Conservation (phyloP, 2,329 filamentous ascomycete genomes). For the Didymella sp. region DNA sequence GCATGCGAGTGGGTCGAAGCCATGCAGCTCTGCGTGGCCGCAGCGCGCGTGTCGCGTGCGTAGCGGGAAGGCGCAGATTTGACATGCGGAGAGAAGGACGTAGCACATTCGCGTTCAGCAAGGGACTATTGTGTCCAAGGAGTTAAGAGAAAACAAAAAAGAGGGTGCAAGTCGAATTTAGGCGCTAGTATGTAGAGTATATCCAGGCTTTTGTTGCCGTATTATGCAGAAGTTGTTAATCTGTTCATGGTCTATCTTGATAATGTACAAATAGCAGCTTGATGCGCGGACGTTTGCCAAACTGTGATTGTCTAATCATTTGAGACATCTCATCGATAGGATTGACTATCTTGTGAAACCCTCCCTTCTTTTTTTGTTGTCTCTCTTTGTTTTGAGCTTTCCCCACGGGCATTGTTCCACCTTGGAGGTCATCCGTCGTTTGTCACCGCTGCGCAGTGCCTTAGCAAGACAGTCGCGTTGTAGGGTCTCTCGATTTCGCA, state of each 20-base stretch:
- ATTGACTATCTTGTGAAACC: neutral
- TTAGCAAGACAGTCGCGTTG: neutral
- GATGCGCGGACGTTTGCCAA: neutral
- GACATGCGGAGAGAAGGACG: conserved; percentile 33
- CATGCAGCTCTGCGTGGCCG: conserved; percentile 29
- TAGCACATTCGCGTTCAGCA: conserved; percentile 31
- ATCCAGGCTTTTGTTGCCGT: neutral
- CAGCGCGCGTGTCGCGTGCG: conserved; percentile 31
- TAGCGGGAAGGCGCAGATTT: conserved; percentile 23
- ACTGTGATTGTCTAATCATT: neutral
- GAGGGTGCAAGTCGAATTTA: no score
- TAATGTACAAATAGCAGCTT: neutral
- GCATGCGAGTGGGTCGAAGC: conserved; percentile 28
- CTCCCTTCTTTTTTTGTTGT: neutral
- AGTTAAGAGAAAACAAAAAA: neutral
- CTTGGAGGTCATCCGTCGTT: neutral
- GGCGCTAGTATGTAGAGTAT: neutral
- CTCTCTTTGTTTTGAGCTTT: neutral
- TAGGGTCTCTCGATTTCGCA: neutral
- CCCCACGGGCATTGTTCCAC: neutral
- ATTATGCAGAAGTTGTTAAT: neutral
- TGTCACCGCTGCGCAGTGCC: neutral
- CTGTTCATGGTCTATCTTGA: neutral
- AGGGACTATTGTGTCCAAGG: neutral
- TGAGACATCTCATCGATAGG: neutral